Evolutionary conservation across 805 yeast species (phyloP).

Genomic region (Candida nemodendra): DNA sequence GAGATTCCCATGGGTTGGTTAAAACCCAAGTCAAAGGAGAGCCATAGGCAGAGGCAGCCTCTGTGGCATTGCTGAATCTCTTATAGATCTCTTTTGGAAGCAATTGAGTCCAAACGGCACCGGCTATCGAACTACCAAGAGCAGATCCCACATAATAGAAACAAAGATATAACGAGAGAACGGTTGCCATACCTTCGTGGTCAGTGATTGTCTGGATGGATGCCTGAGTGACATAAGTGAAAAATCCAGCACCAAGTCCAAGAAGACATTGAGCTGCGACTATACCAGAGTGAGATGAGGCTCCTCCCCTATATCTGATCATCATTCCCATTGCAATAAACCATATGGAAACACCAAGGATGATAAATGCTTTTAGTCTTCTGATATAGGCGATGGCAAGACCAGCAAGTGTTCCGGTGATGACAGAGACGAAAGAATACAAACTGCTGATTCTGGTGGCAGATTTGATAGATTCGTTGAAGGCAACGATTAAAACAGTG

Average conservation of each 20-base stretch:
- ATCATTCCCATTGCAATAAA: conserved; percentile 60
- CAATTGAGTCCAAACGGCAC: conserved; percentile 68
- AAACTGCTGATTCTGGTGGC: conserved; percentile 66
- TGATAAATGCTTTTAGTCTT: conserved; percentile 56
- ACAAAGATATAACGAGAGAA: conserved; percentile 56
- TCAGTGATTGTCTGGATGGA: conserved; percentile 56
- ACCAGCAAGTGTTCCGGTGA: conserved; percentile 60
- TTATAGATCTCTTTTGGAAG: conserved; percentile 45
- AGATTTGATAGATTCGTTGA: conserved; percentile 54
- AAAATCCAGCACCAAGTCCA: conserved; percentile 75
- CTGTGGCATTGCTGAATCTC: conserved; percentile 36
- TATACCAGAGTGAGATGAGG: conserved; percentile 50
- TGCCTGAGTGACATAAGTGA: conserved; percentile 63
- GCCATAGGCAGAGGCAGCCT: conserved; percentile 48
- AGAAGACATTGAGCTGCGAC: conserved; percentile 62
- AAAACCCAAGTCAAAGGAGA: conserved; percentile 51
- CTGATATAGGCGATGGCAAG: conserved; percentile 47
- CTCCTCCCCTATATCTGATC: conserved; percentile 52
- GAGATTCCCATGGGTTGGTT: conserved; percentile 58
- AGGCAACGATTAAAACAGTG: conserved; percentile 63
- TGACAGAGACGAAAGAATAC: conserved; percentile 63
- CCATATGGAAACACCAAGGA: conserved; percentile 60
- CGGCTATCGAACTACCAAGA: conserved; percentile 60
- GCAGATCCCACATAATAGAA: conserved; percentile 63
- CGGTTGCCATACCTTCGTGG: conserved; percentile 65